Conservation (phyloP, 306 rosid genomes). For the Sesbania bispinosa region DNA sequence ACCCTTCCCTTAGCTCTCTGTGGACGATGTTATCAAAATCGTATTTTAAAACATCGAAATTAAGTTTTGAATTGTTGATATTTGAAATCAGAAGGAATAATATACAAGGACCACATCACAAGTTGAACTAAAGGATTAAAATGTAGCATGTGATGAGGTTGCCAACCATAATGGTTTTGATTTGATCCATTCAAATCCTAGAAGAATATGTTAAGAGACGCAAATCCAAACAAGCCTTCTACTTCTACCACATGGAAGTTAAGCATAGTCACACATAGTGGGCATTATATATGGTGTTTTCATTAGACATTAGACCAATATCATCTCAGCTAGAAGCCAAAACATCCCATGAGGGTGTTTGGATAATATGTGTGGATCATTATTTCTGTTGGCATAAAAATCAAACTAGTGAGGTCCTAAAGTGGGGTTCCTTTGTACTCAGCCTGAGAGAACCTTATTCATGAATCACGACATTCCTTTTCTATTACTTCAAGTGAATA, state of each 20-base stretch:
- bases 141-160: background rate
- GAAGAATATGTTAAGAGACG: background rate
- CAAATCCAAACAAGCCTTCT: background rate
- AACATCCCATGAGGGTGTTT: slow-evolving; percentile 27
- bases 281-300: too few species aligned
- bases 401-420: background rate
- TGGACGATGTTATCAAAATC: too few species aligned
- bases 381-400: slow-evolving; percentile 16
- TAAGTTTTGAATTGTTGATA: too few species aligned
- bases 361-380: slow-evolving; percentile 23
- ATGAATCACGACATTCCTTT: slow-evolving; percentile 27
- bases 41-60: too few species aligned
- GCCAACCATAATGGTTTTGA: background rate
- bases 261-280: too few species aligned
- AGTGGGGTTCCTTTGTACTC: slow-evolving; percentile 28
- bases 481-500: background rate
- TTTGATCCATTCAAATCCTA: background rate
- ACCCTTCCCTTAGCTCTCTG: too few species aligned
- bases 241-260: background rate
- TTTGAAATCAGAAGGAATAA: too few species aligned
- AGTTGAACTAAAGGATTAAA: background rate
- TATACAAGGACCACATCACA: background rate
- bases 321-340: background rate
- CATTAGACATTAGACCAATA: background rate
- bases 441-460: background rate